Conservation (phyloP, 192 early-diverging fungal genomes). For the Coemansia sp. region DNA sequence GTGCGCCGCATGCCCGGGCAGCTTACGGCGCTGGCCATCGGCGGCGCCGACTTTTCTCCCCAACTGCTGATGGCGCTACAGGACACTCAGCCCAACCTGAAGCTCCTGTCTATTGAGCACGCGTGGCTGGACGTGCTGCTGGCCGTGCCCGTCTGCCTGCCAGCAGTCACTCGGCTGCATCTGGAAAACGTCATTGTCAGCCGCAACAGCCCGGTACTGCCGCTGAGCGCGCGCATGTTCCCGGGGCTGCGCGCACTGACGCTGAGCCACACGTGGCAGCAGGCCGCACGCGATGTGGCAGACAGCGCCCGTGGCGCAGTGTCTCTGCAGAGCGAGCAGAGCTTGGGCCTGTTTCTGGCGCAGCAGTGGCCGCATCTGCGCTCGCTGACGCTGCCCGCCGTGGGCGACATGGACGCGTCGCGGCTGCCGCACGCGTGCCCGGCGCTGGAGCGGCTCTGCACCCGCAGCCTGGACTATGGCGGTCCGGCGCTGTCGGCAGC, state of each 20-base stretch:
- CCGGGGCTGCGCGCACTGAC: conserved; percentile 27
- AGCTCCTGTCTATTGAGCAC: conserved; percentile 27
- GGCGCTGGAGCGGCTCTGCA: conserved; percentile 27
- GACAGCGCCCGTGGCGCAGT: conserved; percentile 37
- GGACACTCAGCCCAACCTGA: conserved; percentile 21
- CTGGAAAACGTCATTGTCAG: conserved; percentile 39
- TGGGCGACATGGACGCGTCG: conserved; percentile 30
- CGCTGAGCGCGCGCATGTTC: conserved; percentile 25
- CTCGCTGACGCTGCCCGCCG: conserved; percentile 35
- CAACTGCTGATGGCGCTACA: conserved; percentile 33
- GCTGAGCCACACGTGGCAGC: conserved; percentile 43
- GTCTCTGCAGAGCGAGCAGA: conserved; percentile 34
- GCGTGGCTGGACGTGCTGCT: conserved; percentile 29
- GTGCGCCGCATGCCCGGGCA: conserved; percentile 19
- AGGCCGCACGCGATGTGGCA: conserved; percentile 1
- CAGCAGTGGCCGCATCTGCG: conserved; percentile 30
- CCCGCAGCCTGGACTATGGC: conserved; percentile 48
- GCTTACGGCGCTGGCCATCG: conserved; percentile 30
- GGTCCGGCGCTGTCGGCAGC: conserved; percentile 41
- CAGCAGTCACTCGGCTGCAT: conserved; percentile 16
- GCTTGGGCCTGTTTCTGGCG: conserved; percentile 20
- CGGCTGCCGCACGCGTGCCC: conserved; percentile 28
- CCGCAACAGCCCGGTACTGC: conserved; percentile 11
- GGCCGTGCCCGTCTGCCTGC: conserved; percentile 10
- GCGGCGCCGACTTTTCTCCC: conserved; percentile 35